These are phyloP conservation scores for Verticillium zaregamsianum DNA, from an alignment of 2,329 filamentous ascomycete species.

Conservation along the genomic window DNA sequence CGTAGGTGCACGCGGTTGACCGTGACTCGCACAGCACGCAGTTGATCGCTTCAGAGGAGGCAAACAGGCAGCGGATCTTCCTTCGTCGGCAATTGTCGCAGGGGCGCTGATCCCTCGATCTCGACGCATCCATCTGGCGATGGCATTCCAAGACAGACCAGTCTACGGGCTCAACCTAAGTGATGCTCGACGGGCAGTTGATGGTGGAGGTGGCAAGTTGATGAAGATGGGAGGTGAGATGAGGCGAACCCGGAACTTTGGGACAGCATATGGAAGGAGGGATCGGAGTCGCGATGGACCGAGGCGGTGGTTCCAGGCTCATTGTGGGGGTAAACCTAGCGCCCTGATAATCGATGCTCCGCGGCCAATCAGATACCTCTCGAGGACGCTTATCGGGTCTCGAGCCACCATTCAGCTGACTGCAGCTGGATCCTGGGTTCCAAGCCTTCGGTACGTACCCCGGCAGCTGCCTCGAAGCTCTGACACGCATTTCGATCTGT, in stretches of 20 bases:
- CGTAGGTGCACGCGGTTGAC: conserved; percentile 8
- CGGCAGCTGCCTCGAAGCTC: background rate
- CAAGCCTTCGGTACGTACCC: background rate
- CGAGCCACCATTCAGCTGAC: background rate
- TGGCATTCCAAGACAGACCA: background rate
- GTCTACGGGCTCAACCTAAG: background rate
- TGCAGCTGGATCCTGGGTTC: background rate
- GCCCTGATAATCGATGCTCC: background rate
- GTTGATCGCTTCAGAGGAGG: conserved; percentile 6
- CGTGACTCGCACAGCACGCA: conserved; percentile 8
- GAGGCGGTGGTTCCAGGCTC: background rate
- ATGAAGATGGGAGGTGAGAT: background rate
- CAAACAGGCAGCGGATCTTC: conserved; percentile 13
- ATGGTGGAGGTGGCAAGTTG: background rate
- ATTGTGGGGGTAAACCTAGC: background rate
- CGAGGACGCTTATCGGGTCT: background rate
- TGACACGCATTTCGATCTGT: background rate
- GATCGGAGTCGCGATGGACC: background rate
- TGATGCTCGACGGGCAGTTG: background rate
- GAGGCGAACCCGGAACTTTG: background rate
- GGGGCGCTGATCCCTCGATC: conserved; percentile 6
- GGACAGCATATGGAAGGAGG: background rate
- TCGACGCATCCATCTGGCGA: background rate
- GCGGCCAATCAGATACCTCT: background rate
- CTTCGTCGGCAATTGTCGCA: conserved; percentile 15